phyloP scores from a whole-genome alignment of 805 yeast species.

The Candida pseudofarinosa region DNA sequence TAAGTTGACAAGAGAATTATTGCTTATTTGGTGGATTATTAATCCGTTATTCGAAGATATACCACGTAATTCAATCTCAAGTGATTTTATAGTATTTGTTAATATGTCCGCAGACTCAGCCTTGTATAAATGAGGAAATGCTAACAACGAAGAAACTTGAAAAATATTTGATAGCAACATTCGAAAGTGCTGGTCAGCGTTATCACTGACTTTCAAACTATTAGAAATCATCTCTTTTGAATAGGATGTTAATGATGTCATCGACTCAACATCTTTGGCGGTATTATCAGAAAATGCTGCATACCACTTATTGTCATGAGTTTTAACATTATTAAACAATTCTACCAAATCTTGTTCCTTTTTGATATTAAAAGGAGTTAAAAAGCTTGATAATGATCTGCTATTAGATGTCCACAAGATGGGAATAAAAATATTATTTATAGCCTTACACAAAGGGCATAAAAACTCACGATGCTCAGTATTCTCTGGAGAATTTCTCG shows the following conservation, averaged over 20 bases:
- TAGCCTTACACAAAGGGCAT: conserved; percentile 88
- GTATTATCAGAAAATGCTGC: conserved; percentile 15
- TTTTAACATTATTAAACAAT: conserved; percentile 8
- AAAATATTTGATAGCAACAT: conserved; percentile 30
- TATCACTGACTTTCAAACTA: conserved; percentile 9
- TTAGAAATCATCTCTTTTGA: conserved; percentile 27
- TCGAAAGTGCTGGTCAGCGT: conserved; percentile 23
- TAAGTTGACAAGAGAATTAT: conserved; percentile 57
- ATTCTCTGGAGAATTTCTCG: conserved; percentile 79
- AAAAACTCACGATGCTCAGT: conserved; percentile 66
- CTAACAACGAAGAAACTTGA: conserved; percentile 29
- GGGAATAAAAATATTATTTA: conserved; percentile 82
- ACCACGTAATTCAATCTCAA: conserved; percentile 66
- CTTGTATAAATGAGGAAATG: conserved; percentile 36
- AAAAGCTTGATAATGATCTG: conserved; percentile 20
- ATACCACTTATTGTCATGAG: conserved; percentile 23
- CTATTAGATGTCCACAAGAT: conserved; percentile 54
- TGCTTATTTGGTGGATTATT: conserved; percentile 54
- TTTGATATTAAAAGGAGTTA: conserved; percentile 11
- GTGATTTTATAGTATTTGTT: conserved; percentile 55
- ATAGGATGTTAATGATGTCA: conserved; percentile 21
- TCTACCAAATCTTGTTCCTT: conserved; percentile 11
- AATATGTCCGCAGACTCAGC: conserved; percentile 37
- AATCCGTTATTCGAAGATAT: conserved; percentile 36
- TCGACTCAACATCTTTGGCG: conserved; percentile 19